Conservation (phyloP, 1,284 basidiomycete species). For the Entoloma clypeatum region DNA sequence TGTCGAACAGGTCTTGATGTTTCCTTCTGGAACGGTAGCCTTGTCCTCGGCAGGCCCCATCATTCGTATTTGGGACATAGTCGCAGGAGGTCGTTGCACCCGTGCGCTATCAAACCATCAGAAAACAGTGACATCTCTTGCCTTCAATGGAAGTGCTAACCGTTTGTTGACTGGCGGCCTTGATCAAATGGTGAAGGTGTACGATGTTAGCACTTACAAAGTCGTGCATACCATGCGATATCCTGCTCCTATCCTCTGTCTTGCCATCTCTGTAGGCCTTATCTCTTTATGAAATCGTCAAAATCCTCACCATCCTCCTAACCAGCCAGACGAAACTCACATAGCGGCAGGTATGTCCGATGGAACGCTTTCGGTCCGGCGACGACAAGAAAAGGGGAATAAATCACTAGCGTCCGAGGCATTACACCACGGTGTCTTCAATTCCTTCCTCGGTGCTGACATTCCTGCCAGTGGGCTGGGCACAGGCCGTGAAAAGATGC, state of each 20-base stretch:
- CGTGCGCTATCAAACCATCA: conserved; percentile 95
- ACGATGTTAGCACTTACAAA: conserved; percentile 91
- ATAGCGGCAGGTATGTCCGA: conserved; percentile 96
- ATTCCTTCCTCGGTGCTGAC: conserved; percentile 66
- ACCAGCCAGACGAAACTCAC: conserved; percentile 92
- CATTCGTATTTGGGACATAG: conserved; percentile 92
- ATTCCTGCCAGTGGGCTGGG: conserved; percentile 57
- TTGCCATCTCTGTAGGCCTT: conserved; percentile 81
- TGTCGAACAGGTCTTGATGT: conserved; percentile 93
- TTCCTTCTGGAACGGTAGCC: conserved; percentile 85
- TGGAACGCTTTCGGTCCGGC: conserved; percentile 87
- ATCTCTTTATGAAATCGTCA: conserved; percentile 1
- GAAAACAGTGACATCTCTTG: conserved; percentile 91
- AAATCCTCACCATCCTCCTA: conserved; percentile 8
- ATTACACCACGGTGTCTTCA: conserved; percentile 61
- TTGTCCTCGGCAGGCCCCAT: conserved; percentile 91
- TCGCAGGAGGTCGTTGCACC: conserved; percentile 86
- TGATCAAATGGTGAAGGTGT: conserved; percentile 98
- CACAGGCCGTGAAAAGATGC: conserved; percentile 30
- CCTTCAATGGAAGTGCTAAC: conserved; percentile 74
- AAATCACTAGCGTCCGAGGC: conserved; percentile 51
- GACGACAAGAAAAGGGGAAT: conserved; percentile 74
- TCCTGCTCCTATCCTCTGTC: conserved; percentile 85
- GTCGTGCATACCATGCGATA: conserved; percentile 99
- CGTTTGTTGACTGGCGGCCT: conserved; percentile 87